Percentiles rank a stretch among this genome's conserved stretches.
Conservation (phyloP, 2,329 filamentous ascomycete species). For the Arachnomyces sp. region DNA sequence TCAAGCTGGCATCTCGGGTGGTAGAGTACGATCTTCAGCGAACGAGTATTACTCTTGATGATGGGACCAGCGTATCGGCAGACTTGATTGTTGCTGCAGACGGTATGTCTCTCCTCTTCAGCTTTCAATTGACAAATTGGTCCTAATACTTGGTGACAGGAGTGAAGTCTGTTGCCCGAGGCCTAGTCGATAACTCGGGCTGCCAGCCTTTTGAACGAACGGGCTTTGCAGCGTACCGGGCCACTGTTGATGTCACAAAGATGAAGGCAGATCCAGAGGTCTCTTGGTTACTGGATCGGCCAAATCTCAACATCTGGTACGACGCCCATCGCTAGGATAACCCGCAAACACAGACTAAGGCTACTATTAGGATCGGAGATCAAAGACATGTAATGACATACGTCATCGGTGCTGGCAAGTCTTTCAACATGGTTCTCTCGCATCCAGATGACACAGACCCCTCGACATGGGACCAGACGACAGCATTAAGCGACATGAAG, state of each 20-base stretch:
- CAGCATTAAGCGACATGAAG: too few species aligned
- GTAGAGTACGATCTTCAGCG: constrained; percentile 12
- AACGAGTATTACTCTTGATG: constrained; percentile 22
- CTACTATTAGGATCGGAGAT: constrained; percentile 24
- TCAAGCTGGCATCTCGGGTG: constrained; percentile 20
- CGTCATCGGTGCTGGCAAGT: constrained; percentile 16
- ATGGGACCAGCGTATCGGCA: constrained; percentile 19
- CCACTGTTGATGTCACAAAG: constrained; percentile 4
- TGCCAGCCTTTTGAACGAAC: too few species aligned
- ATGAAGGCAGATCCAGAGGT: constrained; percentile 6
- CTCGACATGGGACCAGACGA: too few species aligned
- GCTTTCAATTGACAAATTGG: constrained; percentile 2
- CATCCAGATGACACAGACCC: too few species aligned
- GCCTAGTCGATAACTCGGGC: too few species aligned
- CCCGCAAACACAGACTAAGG: too few species aligned
- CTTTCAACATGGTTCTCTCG: constrained; percentile 20
- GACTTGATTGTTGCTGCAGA: constrained; percentile 44
- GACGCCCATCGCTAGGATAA: too few species aligned
- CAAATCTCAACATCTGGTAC: too few species aligned
- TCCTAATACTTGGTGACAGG: too few species aligned
- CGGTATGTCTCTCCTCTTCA: constrained; percentile 31
- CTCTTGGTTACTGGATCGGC: constrained; percentile 4
- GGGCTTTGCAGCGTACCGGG: constrained; percentile 5
- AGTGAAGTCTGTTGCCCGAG: too few species aligned
- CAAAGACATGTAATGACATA: constrained; percentile 24